A percentile compares a stretch with the other conserved stretches of the same genome.
Conservation (phyloP, 2,329 filamentous ascomycete genomes). For the Talaromyces marneffei region DNA sequence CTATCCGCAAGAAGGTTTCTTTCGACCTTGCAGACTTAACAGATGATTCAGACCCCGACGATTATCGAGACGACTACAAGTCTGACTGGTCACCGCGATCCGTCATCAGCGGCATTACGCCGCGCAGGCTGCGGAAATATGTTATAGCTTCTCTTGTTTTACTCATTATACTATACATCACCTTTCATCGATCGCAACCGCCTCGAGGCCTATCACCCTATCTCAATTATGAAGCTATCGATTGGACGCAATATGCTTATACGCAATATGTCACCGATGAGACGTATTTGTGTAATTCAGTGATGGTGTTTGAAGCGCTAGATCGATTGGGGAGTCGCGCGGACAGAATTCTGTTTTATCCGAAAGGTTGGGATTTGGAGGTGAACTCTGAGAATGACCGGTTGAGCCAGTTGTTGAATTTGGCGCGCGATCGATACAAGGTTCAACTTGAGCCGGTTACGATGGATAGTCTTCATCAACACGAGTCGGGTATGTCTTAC, state of each 20-base stretch:
- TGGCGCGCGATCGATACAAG: slow-evolving; percentile 47
- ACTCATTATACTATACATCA: slow-evolving; percentile 11
- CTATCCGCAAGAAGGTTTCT: slow-evolving; percentile 15
- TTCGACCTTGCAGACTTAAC: slow-evolving; percentile 14
- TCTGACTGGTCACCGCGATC: slow-evolving; percentile 9
- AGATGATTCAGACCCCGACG: slow-evolving; percentile 15
- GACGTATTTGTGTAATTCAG: slow-evolving; percentile 38
- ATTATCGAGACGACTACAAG: slow-evolving; percentile 14
- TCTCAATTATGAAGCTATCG: slow-evolving; percentile 21
- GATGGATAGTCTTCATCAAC: slow-evolving; percentile 4
- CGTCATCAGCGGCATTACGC: slow-evolving; percentile 1
- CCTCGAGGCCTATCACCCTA: slow-evolving; percentile 10
- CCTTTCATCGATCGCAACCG: slow-evolving; percentile 10
- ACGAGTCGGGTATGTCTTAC: slow-evolving; percentile 1
- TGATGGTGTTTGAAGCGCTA: slow-evolving; percentile 40
- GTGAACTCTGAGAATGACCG: slow-evolving; percentile 27
- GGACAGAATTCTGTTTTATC: slow-evolving; percentile 38
- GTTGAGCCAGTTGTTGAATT: slow-evolving; percentile 42
- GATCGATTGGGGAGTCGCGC: slow-evolving; percentile 36
- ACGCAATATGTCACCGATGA: slow-evolving; percentile 39
- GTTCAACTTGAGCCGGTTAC: slow-evolving; percentile 45
- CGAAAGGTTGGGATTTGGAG: slow-evolving; percentile 34
- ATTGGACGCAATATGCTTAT: slow-evolving; percentile 42
- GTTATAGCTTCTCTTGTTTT: slow-evolving; percentile 12
- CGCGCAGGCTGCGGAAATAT: slow-evolving; percentile 13